These are phyloP conservation scores for Saccharomyces eubayanus DNA, from an alignment of 805 yeast species.

Conservation along the genomic window DNA sequence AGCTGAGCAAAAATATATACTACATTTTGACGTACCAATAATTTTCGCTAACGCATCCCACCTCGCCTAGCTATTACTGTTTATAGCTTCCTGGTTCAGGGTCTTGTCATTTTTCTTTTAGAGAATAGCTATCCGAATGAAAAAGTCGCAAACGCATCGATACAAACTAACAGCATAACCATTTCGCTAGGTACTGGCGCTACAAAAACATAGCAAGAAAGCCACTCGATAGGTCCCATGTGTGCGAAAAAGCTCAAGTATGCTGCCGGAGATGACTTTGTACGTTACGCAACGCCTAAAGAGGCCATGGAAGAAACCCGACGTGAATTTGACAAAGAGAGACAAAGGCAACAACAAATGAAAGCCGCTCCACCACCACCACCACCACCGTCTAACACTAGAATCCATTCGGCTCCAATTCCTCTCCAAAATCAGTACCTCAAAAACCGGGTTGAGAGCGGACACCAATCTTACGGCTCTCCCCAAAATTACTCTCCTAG, in stretches of 20 bases:
- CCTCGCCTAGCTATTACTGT: background rate
- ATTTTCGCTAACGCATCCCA: background rate
- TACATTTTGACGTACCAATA: background rate
- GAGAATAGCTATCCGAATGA: background rate
- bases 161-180: background rate
- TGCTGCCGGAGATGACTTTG: conserved; percentile 30
- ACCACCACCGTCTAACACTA: conserved; percentile 10
- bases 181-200: background rate
- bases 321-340: conserved; percentile 22
- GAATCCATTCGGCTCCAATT: conserved; percentile 16
- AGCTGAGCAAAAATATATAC: background rate
- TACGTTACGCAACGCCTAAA: conserved; percentile 31
- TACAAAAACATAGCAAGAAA: background rate
- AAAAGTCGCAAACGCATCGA: background rate
- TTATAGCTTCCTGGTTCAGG: background rate
- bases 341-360: conserved; percentile 15
- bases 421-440: background rate
- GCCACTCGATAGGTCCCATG: conserved; percentile 10
- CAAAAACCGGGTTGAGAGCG: background rate
- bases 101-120: background rate
- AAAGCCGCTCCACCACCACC: conserved; percentile 9
- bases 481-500: background rate
- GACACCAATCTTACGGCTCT: background rate
- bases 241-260: conserved; percentile 27
- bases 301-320: conserved; percentile 28